Conservation (phyloP, 805 yeast genomes). For the Wickerhamomyces kurtzmanii region DNA sequence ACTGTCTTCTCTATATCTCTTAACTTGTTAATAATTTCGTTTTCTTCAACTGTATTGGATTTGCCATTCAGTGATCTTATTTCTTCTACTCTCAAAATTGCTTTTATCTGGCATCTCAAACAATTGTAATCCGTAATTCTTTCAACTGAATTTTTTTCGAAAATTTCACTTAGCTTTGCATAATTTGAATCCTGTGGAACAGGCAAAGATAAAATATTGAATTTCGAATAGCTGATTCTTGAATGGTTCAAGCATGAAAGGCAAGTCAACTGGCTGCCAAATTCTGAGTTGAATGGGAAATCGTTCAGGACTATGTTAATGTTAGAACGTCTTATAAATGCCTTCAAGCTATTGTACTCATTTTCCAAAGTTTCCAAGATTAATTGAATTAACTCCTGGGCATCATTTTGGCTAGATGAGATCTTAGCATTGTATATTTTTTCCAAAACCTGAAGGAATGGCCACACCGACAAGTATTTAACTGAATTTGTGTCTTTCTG, state of each 20-base stretch:
- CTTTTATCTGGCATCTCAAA: conserved; percentile 48
- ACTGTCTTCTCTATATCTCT: conserved; percentile 24
- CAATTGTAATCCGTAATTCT: conserved; percentile 78
- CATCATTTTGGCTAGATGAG: conserved; percentile 84
- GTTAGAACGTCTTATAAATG: conserved; percentile 15
- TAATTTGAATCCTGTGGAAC: conserved; percentile 52
- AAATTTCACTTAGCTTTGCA: conserved; percentile 40
- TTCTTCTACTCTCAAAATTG: conserved; percentile 26
- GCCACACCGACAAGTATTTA: conserved; percentile 65
- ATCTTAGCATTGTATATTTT: conserved; percentile 61
- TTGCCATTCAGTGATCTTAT: conserved; percentile 8
- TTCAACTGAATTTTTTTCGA: conserved; percentile 50
- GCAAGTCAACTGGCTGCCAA: conserved; percentile 63
- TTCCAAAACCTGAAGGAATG: conserved; percentile 66
- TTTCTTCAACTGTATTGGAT: conserved; percentile 18
- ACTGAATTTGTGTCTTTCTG: conserved; percentile 51
- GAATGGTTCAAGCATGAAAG: conserved; percentile 55
- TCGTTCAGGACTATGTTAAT: conserved; percentile 32
- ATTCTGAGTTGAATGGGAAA: conserved; percentile 66
- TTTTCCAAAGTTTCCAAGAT: conserved; percentile 68
- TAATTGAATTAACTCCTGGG: conserved; percentile 83
- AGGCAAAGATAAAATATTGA: conserved; percentile 62
- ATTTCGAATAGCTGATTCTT: conserved; percentile 46
- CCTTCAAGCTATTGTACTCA: conserved; percentile 41
- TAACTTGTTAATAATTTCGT: conserved; percentile 22